phyloP scores from a whole-genome alignment of 768 basidiomycete genomes.

The Lentinula guzmanii region DNA sequence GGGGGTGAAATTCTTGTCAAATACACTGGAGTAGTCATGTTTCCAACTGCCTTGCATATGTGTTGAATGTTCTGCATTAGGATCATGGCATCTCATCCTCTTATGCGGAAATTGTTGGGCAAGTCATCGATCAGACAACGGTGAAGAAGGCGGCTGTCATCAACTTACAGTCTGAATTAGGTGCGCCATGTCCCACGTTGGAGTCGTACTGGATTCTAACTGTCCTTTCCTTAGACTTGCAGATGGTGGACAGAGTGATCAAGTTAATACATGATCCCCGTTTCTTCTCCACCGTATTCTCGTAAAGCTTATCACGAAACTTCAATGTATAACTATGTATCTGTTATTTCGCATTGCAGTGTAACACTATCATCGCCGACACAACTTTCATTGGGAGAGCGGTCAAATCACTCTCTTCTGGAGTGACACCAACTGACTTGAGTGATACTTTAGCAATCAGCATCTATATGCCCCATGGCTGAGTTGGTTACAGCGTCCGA shows the following conservation, averaged over 20 bases:
- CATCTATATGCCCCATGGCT: conserved; percentile 56
- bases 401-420: too few species aligned
- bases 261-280: conserved; percentile 30
- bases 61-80: conserved; percentile 11
- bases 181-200: conserved; percentile 20
- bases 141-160: conserved; percentile 36
- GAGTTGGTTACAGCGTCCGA: conserved; percentile 78
- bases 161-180: conserved; percentile 38
- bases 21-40: neutral
- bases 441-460: too few species aligned
- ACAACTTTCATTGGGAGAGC: too few species aligned
- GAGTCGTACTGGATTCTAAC: neutral
- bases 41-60: neutral
- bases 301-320: neutral
- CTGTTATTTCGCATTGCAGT: too few species aligned
- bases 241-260: conserved; percentile 31
- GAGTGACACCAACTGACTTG: too few species aligned
- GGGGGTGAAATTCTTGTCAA: conserved; percentile 28
- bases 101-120: conserved; percentile 45
- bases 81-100: conserved; percentile 30
- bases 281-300: conserved; percentile 28
- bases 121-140: conserved; percentile 30
- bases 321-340: too few species aligned
- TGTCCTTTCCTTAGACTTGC: conserved; percentile 22
- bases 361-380: too few species aligned